Conservation (phyloP, 108 stramenopile species). For the Aurantiochytrium sp. region DNA sequence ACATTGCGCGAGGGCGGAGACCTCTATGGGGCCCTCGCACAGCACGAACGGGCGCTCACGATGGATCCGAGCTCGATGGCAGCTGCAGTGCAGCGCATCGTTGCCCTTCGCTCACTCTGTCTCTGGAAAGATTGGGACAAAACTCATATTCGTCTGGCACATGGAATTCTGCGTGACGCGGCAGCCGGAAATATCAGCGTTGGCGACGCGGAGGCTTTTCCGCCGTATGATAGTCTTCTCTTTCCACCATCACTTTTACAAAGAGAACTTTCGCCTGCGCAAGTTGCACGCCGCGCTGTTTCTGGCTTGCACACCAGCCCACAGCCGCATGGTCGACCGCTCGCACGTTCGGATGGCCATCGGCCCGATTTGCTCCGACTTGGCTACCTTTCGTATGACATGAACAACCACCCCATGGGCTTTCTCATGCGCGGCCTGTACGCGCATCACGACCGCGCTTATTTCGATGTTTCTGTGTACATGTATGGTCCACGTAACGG, state of each 20-base stretch:
- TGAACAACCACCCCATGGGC: conserved; percentile 48
- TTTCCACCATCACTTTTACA: not conserved
- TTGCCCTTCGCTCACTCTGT: not conserved
- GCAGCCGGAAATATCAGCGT: not conserved
- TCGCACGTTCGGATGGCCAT: no score
- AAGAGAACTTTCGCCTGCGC: not conserved
- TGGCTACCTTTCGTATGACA: conserved; percentile 49
- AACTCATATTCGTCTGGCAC: not conserved
- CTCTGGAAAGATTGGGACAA: not conserved
- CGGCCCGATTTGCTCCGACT: not conserved
- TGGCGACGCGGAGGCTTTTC: not conserved
- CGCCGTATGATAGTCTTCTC: not conserved
- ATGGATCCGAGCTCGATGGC: not conserved
- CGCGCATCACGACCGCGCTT: conserved; percentile 16
- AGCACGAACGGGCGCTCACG: not conserved
- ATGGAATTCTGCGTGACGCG: no score
- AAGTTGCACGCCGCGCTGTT: no score
- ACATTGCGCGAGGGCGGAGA: not conserved
- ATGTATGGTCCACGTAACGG: conserved; percentile 38
- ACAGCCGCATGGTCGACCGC: no score
- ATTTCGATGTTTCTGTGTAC: not conserved
- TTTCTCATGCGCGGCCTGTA: conserved; percentile 40
- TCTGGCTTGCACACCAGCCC: no score
- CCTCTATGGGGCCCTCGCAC: not conserved
- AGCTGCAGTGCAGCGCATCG: not conserved